Evolutionary conservation across 371 early-diverging fungal genomes (phyloP), one percentile per base, ranked within the genome.

Genomic region (Rhizopus microsporus): DNA sequence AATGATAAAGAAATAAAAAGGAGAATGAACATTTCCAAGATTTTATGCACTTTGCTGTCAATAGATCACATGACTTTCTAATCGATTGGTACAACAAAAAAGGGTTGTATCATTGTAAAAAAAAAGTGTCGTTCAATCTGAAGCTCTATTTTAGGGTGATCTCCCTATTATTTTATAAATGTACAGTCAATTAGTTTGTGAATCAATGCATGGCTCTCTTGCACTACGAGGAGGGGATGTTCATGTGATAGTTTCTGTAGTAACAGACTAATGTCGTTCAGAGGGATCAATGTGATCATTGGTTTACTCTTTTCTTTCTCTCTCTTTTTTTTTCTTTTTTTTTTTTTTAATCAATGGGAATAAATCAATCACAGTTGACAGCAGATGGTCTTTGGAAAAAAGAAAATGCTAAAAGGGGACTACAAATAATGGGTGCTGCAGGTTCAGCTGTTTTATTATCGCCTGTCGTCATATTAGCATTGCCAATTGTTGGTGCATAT

Each of bases 401-500:
- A 12, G 72, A 68, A 48, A 59, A 44, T 17, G 60, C 68, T 9
- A 62, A 57, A 16, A 48, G 59, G 37, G 68, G 68, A 6, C 12
- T 57, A 2, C 59, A 71, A 38, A 35, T 49, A 6, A 35, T 54
- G 5, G 37, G 59, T 5, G 68, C 68, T 7, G 34, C 60, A 3
- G 68, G 72, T 8, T 32, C 59, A 1, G 49, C 57, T 0, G 56
- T 64, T 3, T 13, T 71, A 2, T 42, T 62, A 9, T 56, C 68
- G 9, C 72, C 72, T 0, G 62, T 65, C 5, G 59, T 68, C 0
- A 59, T 71, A 0, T 52, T 71, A 6, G 72, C 72, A 2, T 54
- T 65, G n/a, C 72, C 72, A 4, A 55, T 71, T 43, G 32, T 71
- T 1, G 72, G 72, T 31, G 72, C 72, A 5, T 71, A 71, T 31